These are phyloP conservation scores for Cladosporium sp. DNA, from an alignment of 2,329 filamentous ascomycete genomes.

Conservation along the genomic window DNA sequence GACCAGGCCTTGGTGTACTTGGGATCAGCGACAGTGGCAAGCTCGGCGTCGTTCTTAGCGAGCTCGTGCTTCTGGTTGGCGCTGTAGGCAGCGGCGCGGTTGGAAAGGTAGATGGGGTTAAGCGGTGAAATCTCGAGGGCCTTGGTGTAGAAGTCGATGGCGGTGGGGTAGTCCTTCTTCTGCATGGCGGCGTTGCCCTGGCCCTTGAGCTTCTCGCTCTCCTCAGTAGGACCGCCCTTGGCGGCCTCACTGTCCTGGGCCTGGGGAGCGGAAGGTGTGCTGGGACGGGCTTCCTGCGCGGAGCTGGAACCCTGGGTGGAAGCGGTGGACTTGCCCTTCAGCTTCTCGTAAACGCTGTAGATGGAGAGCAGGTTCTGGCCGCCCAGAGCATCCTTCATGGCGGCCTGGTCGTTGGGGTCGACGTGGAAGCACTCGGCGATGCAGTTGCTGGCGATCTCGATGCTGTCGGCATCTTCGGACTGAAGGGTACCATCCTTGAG, in stretches of 20 bases:
- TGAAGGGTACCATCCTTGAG: slow-evolving; percentile 84
- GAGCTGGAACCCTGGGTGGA: slow-evolving; percentile 46
- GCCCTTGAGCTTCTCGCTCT: slow-evolving; percentile 85
- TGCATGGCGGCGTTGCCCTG: slow-evolving; percentile 95
- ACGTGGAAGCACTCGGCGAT: slow-evolving; percentile 96
- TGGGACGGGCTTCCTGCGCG: slow-evolving; percentile 32
- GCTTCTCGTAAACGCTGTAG: slow-evolving; percentile 94
- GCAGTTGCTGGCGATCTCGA: slow-evolving; percentile 92
- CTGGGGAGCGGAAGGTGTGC: slow-evolving; percentile 38
- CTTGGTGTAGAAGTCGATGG: slow-evolving; percentile 84
- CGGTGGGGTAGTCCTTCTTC: slow-evolving; percentile 80
- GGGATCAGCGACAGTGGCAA: slow-evolving; percentile 83
- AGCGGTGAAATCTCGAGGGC: slow-evolving; percentile 77
- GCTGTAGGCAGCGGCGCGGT: slow-evolving; percentile 91
- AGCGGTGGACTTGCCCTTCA: slow-evolving; percentile 65
- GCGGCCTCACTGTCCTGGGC: slow-evolving; percentile 42
- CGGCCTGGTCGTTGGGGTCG: slow-evolving; percentile 73
- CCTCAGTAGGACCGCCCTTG: slow-evolving; percentile 57
- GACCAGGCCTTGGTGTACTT: slow-evolving; percentile 98
- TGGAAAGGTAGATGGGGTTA: slow-evolving; percentile 96
- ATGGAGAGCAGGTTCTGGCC: slow-evolving; percentile 86
- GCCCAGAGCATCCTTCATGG: slow-evolving; percentile 75
- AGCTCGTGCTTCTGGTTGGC: slow-evolving; percentile 80
- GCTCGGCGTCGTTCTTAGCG: slow-evolving; percentile 83
- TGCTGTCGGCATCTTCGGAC: slow-evolving; percentile 84